These are phyloP conservation scores for Lactuca saligna DNA, from an alignment of 129 eudicot genomes.

Conservation along the genomic window DNA sequence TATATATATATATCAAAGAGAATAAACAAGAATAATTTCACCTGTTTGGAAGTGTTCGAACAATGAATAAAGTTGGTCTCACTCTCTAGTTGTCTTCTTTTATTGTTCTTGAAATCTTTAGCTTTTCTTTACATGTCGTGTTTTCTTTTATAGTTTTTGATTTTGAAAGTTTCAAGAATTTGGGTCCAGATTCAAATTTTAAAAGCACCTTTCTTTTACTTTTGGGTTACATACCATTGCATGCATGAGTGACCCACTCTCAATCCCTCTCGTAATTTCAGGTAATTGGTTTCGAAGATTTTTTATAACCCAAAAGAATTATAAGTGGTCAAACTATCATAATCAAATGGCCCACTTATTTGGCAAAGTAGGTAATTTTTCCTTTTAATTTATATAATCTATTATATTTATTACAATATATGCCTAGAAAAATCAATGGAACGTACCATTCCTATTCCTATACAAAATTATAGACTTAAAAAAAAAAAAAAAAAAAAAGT, in stretches of 20 bases:
- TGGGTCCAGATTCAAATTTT: conserved; percentile 30
- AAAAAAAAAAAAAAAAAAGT: too few species aligned
- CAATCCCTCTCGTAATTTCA: conserved; percentile 21
- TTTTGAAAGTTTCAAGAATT: conserved; percentile 42
- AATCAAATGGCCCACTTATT: neutral
- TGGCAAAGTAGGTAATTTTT: neutral
- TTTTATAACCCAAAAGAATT: neutral
- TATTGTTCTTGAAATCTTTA: conserved; percentile 12
- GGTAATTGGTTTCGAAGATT: neutral
- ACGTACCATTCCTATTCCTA: too few species aligned
- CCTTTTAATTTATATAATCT: neutral
- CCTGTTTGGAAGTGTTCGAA: conserved; percentile 1
- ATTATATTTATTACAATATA: too few species aligned
- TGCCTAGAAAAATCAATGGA: neutral
- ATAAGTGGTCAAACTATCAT: neutral
- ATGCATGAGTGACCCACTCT: conserved; percentile 29
- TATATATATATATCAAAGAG: neutral
- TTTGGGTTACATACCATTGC: conserved; percentile 26
- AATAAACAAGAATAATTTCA: conserved; percentile 19
- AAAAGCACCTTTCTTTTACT: conserved; percentile 37
- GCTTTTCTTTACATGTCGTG: conserved; percentile 33
- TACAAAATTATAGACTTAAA: too few species aligned
- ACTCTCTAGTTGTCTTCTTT: conserved; percentile 25
- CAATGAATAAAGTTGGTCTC: conserved; percentile 33
- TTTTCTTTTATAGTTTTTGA: conserved; percentile 33